Percentiles rank a stretch among this genome's conserved stretches.
These are phyloP conservation scores for Nitzschia sp. DNA, from an alignment of 108 stramenopile genomes.

Conservation along the genomic window DNA sequence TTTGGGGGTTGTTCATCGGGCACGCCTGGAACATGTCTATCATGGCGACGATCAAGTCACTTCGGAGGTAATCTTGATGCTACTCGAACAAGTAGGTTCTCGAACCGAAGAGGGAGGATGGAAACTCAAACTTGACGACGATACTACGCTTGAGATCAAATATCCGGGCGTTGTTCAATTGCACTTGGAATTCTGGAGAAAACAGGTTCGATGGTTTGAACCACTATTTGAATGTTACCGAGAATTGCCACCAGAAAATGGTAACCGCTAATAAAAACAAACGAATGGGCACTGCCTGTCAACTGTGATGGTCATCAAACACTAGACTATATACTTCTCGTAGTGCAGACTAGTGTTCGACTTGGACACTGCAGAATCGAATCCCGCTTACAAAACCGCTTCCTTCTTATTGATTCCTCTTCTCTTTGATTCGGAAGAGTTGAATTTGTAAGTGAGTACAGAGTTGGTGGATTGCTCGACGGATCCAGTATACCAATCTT, in stretches of 20 bases:
- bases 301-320: no score
- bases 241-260: not conserved
- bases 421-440: constrained; percentile 67
- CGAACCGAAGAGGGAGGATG: constrained; percentile 55
- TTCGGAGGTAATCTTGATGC: constrained; percentile 46
- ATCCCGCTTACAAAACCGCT: not conserved
- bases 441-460: constrained; percentile 61
- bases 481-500: constrained; percentile 56
- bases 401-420: constrained; percentile 13
- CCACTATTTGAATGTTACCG: constrained; percentile 17
- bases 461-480: constrained; percentile 59
- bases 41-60: constrained; percentile 31
- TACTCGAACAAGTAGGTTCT: constrained; percentile 66
- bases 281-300: no score
- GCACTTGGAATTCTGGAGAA: constrained; percentile 73
- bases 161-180: constrained; percentile 50
- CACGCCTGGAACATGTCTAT: constrained; percentile 52
- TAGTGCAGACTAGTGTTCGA: no score
- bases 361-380: no score
- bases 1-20: constrained; percentile 63
- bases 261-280: not conserved
- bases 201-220: constrained; percentile 38
- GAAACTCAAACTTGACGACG: constrained; percentile 73
- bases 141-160: constrained; percentile 44
- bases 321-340: no score